Evolutionary conservation across 352 stramenopile genomes (phyloP), one percentile per base, ranked within the genome.

Genomic region (Globisporangium nodosum): DNA sequence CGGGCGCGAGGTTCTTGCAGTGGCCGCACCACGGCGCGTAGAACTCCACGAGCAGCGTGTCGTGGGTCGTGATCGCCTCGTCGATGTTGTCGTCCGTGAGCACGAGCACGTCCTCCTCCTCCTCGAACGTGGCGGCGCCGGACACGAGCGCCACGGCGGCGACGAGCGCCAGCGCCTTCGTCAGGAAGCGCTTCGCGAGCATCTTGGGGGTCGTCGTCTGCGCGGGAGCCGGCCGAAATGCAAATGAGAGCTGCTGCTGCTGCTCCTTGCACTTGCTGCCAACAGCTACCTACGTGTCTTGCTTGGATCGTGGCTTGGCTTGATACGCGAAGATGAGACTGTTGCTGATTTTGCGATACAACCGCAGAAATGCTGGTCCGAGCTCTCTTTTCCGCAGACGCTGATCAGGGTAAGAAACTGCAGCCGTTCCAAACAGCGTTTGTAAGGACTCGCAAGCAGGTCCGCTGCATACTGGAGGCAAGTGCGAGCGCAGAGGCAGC

Each of bases 1-100:
- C 84, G 16, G 88, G 88, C 57, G 85, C 84, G 42, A 98, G 78
- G 61, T 85, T 81, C 76, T 97, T 96, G 80, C 94, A 98, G 75
- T 98, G 94, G 39, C 94, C 94, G 59, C 92, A 98, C 92, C 92
- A 98, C 45, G 93, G 93, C 51, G 94, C 94, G 56, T 97, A 97
- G 65, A 98, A 98, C 71, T 98, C 88, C 21, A 98, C 90, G n/a
- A 98, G 54, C 49, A 97, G 71, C 59, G 84, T 86, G 52, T 96
- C 85, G 73, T 96, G 71, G 51, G 76, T 66, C 40, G 72, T 68
- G 21, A 98, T 74, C 18, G 90, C 89, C 31, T 90, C 86, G 48
- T 95, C 89, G 64, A 98, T 96, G 78, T 94, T 96, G 68, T 89
- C 74, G 66, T 97, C 87, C 53, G 81, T 96, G 60, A 98, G 76